phyloP scores from a whole-genome alignment of 352 stramenopile genomes.

The Aphanomyces cochlioides region DNA sequence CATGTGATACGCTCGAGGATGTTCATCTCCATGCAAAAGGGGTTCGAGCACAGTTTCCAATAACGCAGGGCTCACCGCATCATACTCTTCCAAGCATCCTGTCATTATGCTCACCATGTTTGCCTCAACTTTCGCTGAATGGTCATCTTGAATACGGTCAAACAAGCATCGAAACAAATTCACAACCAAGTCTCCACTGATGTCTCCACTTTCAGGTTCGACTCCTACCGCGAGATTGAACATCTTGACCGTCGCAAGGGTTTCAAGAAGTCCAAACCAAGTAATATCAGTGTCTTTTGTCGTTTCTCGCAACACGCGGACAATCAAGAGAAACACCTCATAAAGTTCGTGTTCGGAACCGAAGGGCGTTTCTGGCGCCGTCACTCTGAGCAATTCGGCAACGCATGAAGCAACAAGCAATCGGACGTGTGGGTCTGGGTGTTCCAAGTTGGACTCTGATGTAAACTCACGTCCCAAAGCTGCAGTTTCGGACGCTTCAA shows the following conservation, averaged over 20 bases:
- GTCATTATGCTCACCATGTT: constrained; percentile 75
- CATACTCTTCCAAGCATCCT: constrained; percentile 66
- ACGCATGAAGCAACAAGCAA: constrained; percentile 68
- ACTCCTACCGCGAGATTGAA: constrained; percentile 53
- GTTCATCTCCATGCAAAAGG: constrained; percentile 48
- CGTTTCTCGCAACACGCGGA: constrained; percentile 32
- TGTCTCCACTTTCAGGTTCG: constrained; percentile 26
- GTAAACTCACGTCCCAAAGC: constrained; percentile 21
- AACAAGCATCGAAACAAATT: constrained; percentile 69
- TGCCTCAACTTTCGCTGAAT: constrained; percentile 65
- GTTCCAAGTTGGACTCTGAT: constrained; percentile 33
- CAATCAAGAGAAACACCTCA: constrained; percentile 62
- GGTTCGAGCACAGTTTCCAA: constrained; percentile 34
- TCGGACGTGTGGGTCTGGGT: constrained; percentile 49
- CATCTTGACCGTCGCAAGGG: constrained; percentile 53
- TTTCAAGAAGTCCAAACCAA: constrained; percentile 52
- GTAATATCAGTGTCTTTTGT: constrained; percentile 28
- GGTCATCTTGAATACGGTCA: constrained; percentile 53
- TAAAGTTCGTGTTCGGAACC: constrained; percentile 62
- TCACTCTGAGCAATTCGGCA: constrained; percentile 64
- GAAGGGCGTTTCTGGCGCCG: constrained; percentile 64
- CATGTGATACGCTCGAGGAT: constrained; percentile 47
- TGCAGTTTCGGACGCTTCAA: constrained; percentile 4
- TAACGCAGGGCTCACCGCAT: constrained; percentile 43
- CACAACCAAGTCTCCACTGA: constrained; percentile 44